Percentiles rank a stretch among this genome's conserved stretches.
phyloP scores from a whole-genome alignment of 2,329 filamentous ascomycete species.

The Cryphonectria carpinicola region DNA sequence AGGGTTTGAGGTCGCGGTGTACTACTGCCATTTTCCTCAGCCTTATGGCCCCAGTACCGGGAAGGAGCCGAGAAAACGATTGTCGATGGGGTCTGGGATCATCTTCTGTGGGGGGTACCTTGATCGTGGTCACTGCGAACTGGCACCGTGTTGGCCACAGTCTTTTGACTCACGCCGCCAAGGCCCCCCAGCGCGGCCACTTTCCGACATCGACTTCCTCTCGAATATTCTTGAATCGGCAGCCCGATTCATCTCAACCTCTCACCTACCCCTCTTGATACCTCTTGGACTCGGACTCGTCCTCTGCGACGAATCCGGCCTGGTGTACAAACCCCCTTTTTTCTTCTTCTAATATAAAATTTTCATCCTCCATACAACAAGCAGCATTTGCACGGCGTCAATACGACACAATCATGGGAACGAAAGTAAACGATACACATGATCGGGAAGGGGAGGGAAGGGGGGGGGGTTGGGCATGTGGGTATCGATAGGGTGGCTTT shows the following conservation, averaged over 20 bases:
- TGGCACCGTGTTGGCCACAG: background rate
- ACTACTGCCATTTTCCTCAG: conserved; percentile 4
- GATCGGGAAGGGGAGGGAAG: background rate
- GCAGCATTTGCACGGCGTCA: conserved; percentile 26
- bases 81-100: background rate
- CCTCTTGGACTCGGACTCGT: conserved; percentile 3
- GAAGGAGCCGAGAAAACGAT: background rate
- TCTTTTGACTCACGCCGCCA: background rate
- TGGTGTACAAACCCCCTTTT: background rate
- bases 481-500: background rate
- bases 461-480: background rate
- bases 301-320: background rate
- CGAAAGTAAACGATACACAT: conserved; percentile 23
- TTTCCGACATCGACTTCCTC: background rate
- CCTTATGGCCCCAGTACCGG: background rate
- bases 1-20: background rate
- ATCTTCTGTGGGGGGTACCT: background rate
- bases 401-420: conserved; percentile 18
- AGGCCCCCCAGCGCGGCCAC: background rate
- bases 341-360: background rate
- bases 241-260: conserved; percentile 7
- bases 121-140: background rate
- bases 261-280: conserved; percentile 12
- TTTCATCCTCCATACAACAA: conserved; percentile 10
- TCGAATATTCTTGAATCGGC: background rate